Evolutionary conservation across 805 yeast species (phyloP).

Genomic region (Hanseniaspora guilliermondii): DNA sequence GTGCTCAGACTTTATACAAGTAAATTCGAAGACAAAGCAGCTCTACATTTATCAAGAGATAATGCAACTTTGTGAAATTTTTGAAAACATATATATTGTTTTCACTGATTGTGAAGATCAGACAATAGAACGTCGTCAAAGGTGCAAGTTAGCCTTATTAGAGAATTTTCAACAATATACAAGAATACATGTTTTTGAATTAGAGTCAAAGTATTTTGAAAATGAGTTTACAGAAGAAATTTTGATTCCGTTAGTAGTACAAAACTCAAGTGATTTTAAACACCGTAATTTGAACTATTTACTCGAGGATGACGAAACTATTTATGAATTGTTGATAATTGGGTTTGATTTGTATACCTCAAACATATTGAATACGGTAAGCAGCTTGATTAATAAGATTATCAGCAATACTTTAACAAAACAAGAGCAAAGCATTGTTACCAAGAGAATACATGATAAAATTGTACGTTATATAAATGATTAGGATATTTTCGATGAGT

Average conservation of each 20-base stretch:
- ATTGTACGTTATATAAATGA: not conserved
- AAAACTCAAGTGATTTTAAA: not conserved
- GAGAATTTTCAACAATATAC: not conserved
- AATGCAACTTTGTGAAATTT: slow-evolving; percentile 15
- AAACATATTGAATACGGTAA: not conserved
- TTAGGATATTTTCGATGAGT: not conserved
- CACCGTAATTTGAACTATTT: no score
- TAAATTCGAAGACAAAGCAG: not conserved
- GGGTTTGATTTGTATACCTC: not conserved
- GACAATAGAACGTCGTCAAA: not conserved
- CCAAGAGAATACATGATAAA: not conserved
- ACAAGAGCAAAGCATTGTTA: not conserved
- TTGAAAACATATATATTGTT: slow-evolving; percentile 14
- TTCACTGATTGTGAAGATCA: not conserved
- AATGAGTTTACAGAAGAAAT: not conserved
- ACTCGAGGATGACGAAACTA: not conserved
- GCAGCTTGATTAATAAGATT: not conserved
- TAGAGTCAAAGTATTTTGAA: not conserved
- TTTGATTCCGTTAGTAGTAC: not conserved
- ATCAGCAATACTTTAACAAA: not conserved
- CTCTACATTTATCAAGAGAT: slow-evolving; percentile 17
- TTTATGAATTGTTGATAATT: not conserved
- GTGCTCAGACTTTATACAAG: slow-evolving; percentile 19
- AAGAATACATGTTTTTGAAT: not conserved
- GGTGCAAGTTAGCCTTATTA: not conserved